Evolutionary conservation across 2,329 filamentous ascomycete species (phyloP), one percentile per base, ranked within the genome.

Genomic region (Laburnicola sp.): DNA sequence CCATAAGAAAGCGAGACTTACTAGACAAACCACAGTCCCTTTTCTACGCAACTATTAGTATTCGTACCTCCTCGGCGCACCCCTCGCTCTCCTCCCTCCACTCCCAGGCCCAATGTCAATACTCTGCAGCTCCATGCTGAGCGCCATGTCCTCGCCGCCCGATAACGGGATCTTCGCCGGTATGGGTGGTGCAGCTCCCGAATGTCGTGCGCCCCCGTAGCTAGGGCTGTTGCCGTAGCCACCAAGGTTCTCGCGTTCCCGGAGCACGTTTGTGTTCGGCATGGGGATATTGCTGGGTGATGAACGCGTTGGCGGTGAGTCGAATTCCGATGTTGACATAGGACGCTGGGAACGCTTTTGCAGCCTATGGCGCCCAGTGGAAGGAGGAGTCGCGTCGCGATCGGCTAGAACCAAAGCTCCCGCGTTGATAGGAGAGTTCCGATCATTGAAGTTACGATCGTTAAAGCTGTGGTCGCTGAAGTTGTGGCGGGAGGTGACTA

Each of bases 51-150:
- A 34, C 27, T 44, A 32, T 21, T 47, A 39, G 16, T 31, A 47
- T 22, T 34, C 27, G 42, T 48, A 42, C 32, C 46, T 36, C 45
- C 45, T 10, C 49, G 30, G 27, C n/a, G 43, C 30, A 21, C 63
- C 52, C 58, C 59, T 46, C 51, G 57, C 48, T 50, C 53, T 48
- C 32, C 60, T 44, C 57, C 63, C 57, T 5, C 61, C 62, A 45
- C 60, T 56, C 3, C 65, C 60, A 25, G 66, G 61, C 9, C 76
- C 75, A 54, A 79, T 73, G 54, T 79, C 76, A 54, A 78, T 77
- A 57, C 68, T 74, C 54, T 71, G 84, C 78, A 92, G 82, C 73
- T 92, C 88, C 56, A 89, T 79, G 71, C 87, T 81, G 45, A 92
- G 73, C 21, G 86, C 83, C 56, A 82, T 77, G 50, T 80, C 79